A percentile compares a stretch with the other conserved stretches of the same genome.
Evolutionary conservation across 768 basidiomycete genomes (phyloP).

Genomic region (Boletus patriciae): DNA sequence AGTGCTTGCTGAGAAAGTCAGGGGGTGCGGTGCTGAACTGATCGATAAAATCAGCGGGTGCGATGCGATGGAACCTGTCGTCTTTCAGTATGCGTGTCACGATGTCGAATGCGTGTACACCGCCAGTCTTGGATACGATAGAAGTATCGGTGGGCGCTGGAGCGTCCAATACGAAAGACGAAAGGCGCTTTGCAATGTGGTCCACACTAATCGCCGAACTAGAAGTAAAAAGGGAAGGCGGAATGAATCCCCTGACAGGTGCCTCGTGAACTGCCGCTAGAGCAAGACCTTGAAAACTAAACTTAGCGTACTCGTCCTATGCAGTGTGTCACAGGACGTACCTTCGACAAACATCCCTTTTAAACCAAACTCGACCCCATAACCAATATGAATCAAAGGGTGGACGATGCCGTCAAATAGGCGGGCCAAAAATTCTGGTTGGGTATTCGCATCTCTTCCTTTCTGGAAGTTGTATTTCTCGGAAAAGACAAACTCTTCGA

Average conservation of each 20-base stretch:
- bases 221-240: constrained; percentile 12
- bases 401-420: constrained; percentile 53
- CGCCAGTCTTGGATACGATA: background rate
- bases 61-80: constrained; percentile 25
- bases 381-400: constrained; percentile 60
- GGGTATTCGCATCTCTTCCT: constrained; percentile 15
- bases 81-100: constrained; percentile 55
- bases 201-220: background rate
- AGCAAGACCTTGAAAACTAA: constrained; percentile 24
- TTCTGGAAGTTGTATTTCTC: constrained; percentile 26
- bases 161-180: constrained; percentile 9
- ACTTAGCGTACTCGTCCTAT: background rate
- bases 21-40: constrained; percentile 16
- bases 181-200: constrained; percentile 1
- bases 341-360: constrained; percentile 66
- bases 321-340: constrained; percentile 14
- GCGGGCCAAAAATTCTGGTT: constrained; percentile 56
- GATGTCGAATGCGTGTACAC: constrained; percentile 46
- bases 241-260: constrained; percentile 37
- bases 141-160: background rate
- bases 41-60: constrained; percentile 16
- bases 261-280: constrained; percentile 29
- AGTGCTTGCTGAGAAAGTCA: constrained; percentile 25
- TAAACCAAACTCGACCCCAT: constrained; percentile 62
- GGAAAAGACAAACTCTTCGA: constrained; percentile 35